phyloP scores from a whole-genome alignment of 148 eudicot genomes.

The Drosera capensis region DNA sequence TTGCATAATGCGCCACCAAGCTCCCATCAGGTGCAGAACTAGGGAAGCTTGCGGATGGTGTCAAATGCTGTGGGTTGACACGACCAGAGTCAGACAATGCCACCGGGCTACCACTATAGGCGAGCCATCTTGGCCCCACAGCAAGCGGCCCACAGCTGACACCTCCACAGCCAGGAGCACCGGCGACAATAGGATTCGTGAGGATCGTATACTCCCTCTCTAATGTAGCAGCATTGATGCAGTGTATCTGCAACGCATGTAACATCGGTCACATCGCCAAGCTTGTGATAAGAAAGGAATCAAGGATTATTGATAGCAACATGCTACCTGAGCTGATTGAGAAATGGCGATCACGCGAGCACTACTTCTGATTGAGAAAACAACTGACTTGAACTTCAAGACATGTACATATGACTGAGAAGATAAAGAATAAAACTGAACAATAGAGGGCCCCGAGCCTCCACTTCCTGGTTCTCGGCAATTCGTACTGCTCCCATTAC shows the following conservation, averaged over 20 bases:
- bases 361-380: conserved; percentile 74
- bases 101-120: conserved; percentile 67
- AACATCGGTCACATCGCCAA: neutral
- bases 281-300: no score
- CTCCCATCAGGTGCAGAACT: conserved; percentile 50
- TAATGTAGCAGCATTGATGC: conserved; percentile 68
- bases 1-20: conserved; percentile 68
- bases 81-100: conserved; percentile 31
- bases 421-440: conserved; percentile 54
- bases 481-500: conserved; percentile 2
- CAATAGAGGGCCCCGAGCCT: conserved; percentile 35
- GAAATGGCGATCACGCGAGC: conserved; percentile 52
- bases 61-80: conserved; percentile 52
- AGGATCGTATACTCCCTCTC: conserved; percentile 64
- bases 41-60: conserved; percentile 17
- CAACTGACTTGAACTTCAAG: conserved; percentile 51
- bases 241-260: conserved; percentile 43
- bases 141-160: conserved; percentile 71
- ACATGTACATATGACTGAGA: conserved; percentile 49
- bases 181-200: conserved; percentile 39
- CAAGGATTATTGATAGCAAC: neutral
- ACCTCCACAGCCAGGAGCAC: conserved; percentile 1
- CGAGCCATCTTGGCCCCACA: conserved; percentile 88
- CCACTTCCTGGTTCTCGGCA: conserved; percentile 11
- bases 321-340: conserved; percentile 68